Evolutionary conservation across 176 grass and related monocot species (phyloP), one percentile per base, ranked within the genome.

Genomic region (Rhynchospora pubera): DNA sequence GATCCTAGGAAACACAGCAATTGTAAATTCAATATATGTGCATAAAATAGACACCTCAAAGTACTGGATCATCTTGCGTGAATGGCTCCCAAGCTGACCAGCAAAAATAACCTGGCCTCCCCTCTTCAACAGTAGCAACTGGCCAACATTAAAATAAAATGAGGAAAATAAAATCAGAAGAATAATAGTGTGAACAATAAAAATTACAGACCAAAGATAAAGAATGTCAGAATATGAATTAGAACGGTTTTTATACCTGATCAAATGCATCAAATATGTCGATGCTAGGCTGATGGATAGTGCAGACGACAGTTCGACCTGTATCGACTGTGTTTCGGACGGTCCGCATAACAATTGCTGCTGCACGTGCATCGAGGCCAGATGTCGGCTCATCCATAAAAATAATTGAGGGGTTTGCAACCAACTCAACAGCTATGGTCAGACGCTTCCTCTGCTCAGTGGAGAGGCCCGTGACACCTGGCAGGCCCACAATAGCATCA

Each of bases 341-440:
- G 79, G 96, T 99, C 90, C 96, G 92, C 96, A 99, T 95, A 59
- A 99, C 96, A 83, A 99, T 99, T 15, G 96, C 96, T 50, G 96
- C 96, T 57, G 96, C 96, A 86, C 96, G 90, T 84, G 96, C 96
- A 90, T 99, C 96, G 79, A 99, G 96, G 57, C 96, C 96, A 84
- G 93, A 99, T 83, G 96, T 99, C 16, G 96, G 96, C 82, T 99
- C 96, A 77, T 99, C 96, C 96, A 99, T 99, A 78, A 99, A 99
- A 78, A 99, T 99, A 86, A 95, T 95, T 0, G 96, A 99, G 66
- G 96, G 96, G 85, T 99, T 99, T 62, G 96, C 96, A 0, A 99
- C 93, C 10, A 99, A 89, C 83, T 99, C 96, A 71, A 99, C 96
- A 16, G 96, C 96, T 86, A 99, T 99, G 3, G 96, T 99, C 77